Evolutionary conservation across 768 basidiomycete species (phyloP).

Genomic region (Boletus pseudo-olivaceus): DNA sequence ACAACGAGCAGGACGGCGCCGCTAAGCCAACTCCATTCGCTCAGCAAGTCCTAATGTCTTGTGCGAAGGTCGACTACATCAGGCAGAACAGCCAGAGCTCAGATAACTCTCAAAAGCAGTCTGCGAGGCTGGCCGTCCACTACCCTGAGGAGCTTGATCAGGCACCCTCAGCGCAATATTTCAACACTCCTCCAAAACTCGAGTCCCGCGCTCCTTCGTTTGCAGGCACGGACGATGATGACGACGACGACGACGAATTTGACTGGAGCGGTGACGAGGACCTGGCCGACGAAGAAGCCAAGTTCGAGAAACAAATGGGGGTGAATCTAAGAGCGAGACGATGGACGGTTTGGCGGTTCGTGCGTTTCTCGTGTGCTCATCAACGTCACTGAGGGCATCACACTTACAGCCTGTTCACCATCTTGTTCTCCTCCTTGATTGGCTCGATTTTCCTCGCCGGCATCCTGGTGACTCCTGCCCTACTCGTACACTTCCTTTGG

Average conservation of each 20-base stretch:
- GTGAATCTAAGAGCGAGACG: conserved; percentile 37
- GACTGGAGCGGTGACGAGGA: conserved; percentile 82
- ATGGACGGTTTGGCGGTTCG: conserved; percentile 56
- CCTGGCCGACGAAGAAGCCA: conserved; percentile 64
- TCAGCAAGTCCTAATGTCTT: conserved; percentile 18
- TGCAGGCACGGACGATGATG: conserved; percentile 55
- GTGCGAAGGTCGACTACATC: background rate
- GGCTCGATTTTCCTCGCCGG: conserved; percentile 67
- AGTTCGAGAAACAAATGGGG: conserved; percentile 61
- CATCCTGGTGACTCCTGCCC: conserved; percentile 55
- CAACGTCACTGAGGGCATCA: background rate
- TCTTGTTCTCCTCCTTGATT: conserved; percentile 69
- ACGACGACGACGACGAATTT: conserved; percentile 54
- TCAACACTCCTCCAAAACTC: conserved; percentile 32
- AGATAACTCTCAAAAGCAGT: conserved; percentile 10
- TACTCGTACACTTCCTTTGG: conserved; percentile 70
- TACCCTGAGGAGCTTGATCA: conserved; percentile 44
- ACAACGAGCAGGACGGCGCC: conserved; percentile 17
- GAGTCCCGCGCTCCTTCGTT: conserved; percentile 41
- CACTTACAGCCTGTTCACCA: conserved; percentile 47
- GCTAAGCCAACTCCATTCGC: conserved; percentile 16
- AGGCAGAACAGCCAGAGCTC: conserved; percentile 14
- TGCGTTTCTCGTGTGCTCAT: conserved; percentile 8
- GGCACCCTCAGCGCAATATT: conserved; percentile 19
- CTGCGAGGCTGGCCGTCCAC: conserved; percentile 46